Evolutionary conservation across 495 filamentous ascomycete genomes (phyloP), one percentile per base, ranked within the genome.

Genomic region (Cetradonia linearis): DNA sequence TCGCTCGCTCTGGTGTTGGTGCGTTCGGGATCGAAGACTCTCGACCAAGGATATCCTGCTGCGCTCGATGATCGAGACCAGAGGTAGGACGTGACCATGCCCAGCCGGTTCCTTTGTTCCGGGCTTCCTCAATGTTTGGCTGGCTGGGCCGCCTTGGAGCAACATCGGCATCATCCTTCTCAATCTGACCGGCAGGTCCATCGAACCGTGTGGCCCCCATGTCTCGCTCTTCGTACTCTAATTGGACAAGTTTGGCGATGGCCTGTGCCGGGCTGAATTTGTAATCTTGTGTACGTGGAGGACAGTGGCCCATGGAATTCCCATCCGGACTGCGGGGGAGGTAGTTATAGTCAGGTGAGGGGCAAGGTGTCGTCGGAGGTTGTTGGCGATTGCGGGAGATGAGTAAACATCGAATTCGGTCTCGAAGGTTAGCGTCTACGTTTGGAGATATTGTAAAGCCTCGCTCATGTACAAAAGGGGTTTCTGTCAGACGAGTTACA

Each of bases 351-450:
- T 64, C 40, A 6, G 62, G 61, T 27, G 61, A 62, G 8, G 64
- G 33, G 34, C 34, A 63, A 36, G 62, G 66, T 23, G 64, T 56
- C 59, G 20, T 57, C 16, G 62, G 62, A 56, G 64, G 64, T 31
- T 52, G 36, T 55, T 42, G 49, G 11, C 47, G 55, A 46, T 66
- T 63, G 56, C 62, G 58, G 14, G 62, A 58, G 27, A 56, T 47
- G n/a, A 68, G 52, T 46, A 64, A 50, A 33, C 59, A 68, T 2
- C 60, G 64, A 47, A 68, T 62, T 34, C 60, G 64, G 61, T 52
- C 47, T 40, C 52, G 60, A n/a, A 66, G 44, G 38, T 64, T 58
- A 13, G 63, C 48, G 55, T 63, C 64, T 56, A 64, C 48, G 20
- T 33, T 44, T 44, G 47, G n/a, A 18, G 57, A 53, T 37, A 34